phyloP scores from a whole-genome alignment of 345 rosid genomes.

The Excoecaria agallocha region DNA sequence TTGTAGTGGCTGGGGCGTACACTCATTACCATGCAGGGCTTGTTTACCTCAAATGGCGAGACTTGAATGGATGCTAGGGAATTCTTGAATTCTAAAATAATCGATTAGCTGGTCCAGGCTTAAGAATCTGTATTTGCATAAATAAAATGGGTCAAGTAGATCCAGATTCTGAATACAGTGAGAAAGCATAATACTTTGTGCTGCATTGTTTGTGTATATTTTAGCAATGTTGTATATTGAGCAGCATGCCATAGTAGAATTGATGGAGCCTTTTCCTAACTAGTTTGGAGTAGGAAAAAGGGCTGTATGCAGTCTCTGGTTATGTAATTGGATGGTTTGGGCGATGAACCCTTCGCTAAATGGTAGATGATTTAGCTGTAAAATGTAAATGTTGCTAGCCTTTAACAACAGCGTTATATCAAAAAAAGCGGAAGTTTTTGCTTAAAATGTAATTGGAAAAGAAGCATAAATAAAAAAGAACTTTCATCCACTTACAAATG shows the following conservation, averaged over 20 bases:
- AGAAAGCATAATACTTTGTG: slow-evolving; percentile 1
- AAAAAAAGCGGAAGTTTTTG: no score
- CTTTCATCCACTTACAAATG: no score
- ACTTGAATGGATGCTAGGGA: slow-evolving; percentile 59
- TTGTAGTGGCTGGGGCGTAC: slow-evolving; percentile 84
- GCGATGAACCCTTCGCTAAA: no score
- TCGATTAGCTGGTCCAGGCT: background rate
- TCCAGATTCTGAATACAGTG: background rate
- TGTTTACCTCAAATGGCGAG: slow-evolving; percentile 85
- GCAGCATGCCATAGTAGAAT: background rate
- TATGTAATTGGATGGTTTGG: no score
- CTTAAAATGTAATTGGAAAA: no score
- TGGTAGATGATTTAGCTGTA: no score
- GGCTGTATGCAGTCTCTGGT: no score
- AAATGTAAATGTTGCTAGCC: no score
- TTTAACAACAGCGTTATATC: no score
- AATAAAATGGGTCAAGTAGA: background rate
- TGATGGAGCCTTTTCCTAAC: background rate
- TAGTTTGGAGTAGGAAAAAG: no score
- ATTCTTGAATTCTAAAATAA: background rate
- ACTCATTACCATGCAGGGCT: slow-evolving; percentile 84
- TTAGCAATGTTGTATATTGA: background rate
- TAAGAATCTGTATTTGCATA: background rate
- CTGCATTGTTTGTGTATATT: background rate
- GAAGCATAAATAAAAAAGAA: no score